Evolutionary conservation across 768 basidiomycete species (phyloP).

Genomic region (Psilocybe tampanensis): DNA sequence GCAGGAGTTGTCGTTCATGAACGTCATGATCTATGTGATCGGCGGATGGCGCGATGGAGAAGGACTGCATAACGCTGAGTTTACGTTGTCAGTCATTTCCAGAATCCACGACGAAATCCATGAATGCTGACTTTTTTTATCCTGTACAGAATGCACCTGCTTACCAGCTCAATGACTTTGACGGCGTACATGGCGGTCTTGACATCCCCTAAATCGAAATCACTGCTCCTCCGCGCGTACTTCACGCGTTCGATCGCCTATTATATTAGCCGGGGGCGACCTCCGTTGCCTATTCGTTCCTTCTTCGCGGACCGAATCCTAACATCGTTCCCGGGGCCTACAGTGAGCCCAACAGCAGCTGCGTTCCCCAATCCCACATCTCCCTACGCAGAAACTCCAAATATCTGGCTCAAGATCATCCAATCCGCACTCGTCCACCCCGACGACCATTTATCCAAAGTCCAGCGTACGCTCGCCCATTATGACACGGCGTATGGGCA

Average conservation of each 20-base stretch:
- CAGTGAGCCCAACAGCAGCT: slow-evolving; percentile 10
- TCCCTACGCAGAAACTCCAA: slow-evolving; percentile 28
- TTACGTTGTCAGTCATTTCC: slow-evolving; percentile 11
- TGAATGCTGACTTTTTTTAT: not conserved
- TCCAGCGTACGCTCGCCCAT: slow-evolving; percentile 55
- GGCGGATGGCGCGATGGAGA: slow-evolving; percentile 9
- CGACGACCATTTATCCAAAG: slow-evolving; percentile 44
- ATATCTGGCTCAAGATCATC: slow-evolving; percentile 42
- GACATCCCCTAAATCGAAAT: slow-evolving; percentile 4
- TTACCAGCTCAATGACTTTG: slow-evolving; percentile 15
- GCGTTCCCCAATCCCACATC: slow-evolving; percentile 10
- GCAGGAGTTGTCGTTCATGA: slow-evolving; percentile 12
- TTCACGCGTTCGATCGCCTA: slow-evolving; percentile 18
- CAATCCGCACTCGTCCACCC: slow-evolving; percentile 38
- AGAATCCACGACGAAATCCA: too few relatives aligned
- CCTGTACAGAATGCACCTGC: slow-evolving; percentile 14
- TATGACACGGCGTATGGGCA: slow-evolving; percentile 44
- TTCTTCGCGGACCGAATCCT: slow-evolving; percentile 27
- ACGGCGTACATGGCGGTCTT: slow-evolving; percentile 12
- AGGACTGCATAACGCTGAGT: slow-evolving; percentile 9
- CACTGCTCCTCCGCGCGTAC: slow-evolving; percentile 16
- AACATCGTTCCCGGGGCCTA: slow-evolving; percentile 17
- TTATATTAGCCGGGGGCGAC: slow-evolving; percentile 36
- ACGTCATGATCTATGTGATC: slow-evolving; percentile 12
- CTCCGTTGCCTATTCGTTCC: slow-evolving; percentile 27